These are phyloP conservation scores for Phoma sp. DNA, from an alignment of 2,329 filamentous ascomycete genomes.

Conservation along the genomic window DNA sequence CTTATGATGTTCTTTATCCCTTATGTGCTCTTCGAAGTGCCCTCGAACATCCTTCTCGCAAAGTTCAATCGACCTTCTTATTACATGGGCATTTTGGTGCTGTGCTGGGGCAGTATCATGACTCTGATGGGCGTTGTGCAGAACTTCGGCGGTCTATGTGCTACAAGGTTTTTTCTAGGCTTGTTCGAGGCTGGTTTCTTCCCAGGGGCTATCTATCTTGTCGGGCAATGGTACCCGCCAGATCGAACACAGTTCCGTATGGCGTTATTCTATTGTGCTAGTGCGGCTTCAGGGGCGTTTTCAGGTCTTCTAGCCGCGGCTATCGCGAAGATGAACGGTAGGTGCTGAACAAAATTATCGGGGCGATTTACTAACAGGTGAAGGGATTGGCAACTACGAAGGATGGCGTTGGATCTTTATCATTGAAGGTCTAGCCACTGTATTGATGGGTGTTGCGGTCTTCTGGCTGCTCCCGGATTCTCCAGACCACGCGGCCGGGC, in stretches of 20 bases:
- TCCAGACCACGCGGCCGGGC: slow-evolving; percentile 27
- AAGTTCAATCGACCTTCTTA: slow-evolving; percentile 57
- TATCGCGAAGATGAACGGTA: slow-evolving; percentile 65
- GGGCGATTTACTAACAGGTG: background rate
- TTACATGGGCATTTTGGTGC: slow-evolving; percentile 52
- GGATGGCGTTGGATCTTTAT: slow-evolving; percentile 40
- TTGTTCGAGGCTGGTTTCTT: slow-evolving; percentile 34
- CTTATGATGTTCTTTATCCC: slow-evolving; percentile 68
- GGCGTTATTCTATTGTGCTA: slow-evolving; percentile 65
- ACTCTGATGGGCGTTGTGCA: slow-evolving; percentile 54
- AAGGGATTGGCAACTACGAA: slow-evolving; percentile 48
- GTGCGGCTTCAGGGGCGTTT: slow-evolving; percentile 63
- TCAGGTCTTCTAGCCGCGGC: slow-evolving; percentile 61
- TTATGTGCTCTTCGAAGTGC: slow-evolving; percentile 53
- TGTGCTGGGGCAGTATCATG: slow-evolving; percentile 52
- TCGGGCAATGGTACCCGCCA: slow-evolving; percentile 66
- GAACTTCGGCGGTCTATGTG: slow-evolving; percentile 55
- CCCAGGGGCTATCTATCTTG: slow-evolving; percentile 53
- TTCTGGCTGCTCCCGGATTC: slow-evolving; percentile 25
- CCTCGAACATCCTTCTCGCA: slow-evolving; percentile 67
- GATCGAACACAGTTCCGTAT: slow-evolving; percentile 62
- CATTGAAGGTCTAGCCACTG: slow-evolving; percentile 21
- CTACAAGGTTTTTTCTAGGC: slow-evolving; percentile 50
- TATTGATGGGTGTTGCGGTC: slow-evolving; percentile 17
- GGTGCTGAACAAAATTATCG: background rate